phyloP scores from a whole-genome alignment of 1,139 yeast genomes.

The Diutina scorzettiae region DNA sequence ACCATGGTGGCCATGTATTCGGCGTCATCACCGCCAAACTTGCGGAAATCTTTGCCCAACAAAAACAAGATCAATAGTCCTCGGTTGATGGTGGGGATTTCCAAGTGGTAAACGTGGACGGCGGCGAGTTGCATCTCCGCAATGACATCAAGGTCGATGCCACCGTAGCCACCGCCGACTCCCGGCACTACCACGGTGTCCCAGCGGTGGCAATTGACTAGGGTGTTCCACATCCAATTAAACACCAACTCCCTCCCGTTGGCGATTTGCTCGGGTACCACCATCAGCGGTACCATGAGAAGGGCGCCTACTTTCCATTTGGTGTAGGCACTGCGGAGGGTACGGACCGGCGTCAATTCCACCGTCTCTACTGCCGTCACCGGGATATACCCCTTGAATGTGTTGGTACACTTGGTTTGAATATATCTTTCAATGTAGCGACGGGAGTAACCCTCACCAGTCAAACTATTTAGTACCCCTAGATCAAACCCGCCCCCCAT shows the following conservation, averaged over 20 bases:
- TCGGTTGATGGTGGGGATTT: slow-evolving; percentile 10
- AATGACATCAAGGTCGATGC: slow-evolving; percentile 11
- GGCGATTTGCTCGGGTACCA: slow-evolving; percentile 10
- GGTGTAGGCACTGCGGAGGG: slow-evolving; percentile 9
- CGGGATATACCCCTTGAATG: slow-evolving; percentile 13
- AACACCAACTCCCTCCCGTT: slow-evolving; percentile 8
- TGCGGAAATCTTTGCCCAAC: slow-evolving; percentile 13
- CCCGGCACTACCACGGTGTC: slow-evolving; percentile 17
- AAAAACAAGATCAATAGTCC: slow-evolving; percentile 13
- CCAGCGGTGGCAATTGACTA: slow-evolving; percentile 8
- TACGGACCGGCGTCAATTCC: slow-evolving; percentile 10
- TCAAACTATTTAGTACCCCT: slow-evolving; percentile 12
- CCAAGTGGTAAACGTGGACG: slow-evolving; percentile 11
- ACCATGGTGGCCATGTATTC: background rate
- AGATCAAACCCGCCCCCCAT: slow-evolving; percentile 22
- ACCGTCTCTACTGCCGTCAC: slow-evolving; percentile 11
- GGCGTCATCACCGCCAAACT: slow-evolving; percentile 9
- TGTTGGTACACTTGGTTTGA: slow-evolving; percentile 11
- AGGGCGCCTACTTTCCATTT: slow-evolving; percentile 7
- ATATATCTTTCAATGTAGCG: slow-evolving; percentile 11
- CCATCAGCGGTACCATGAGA: slow-evolving; percentile 11
- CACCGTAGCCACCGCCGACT: slow-evolving; percentile 20
- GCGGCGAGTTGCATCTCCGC: slow-evolving; percentile 16
- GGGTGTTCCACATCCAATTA: slow-evolving; percentile 16
- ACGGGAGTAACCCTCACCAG: slow-evolving; percentile 8